These are phyloP conservation scores for Dendrobium catenatum DNA, from an alignment of 106 monocot species.

Conservation along the genomic window DNA sequence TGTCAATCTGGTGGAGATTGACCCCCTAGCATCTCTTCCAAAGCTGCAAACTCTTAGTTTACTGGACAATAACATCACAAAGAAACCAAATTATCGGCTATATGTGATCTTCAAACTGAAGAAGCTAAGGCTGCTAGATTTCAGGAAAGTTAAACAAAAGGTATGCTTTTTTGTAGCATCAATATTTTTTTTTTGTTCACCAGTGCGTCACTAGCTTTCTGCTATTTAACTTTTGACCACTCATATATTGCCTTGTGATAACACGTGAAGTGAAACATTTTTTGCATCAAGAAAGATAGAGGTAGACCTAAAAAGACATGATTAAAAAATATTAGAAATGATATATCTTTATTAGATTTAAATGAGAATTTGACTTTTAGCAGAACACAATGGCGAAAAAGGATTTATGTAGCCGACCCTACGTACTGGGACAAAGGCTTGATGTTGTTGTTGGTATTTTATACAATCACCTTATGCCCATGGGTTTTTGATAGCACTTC, in stretches of 20 bases:
- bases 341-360: too few species aligned
- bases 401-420: too few species aligned
- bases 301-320: too few species aligned
- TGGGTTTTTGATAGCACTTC: too few species aligned
- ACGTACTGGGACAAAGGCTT: too few species aligned
- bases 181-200: not conserved
- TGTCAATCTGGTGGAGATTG: conserved; percentile 89
- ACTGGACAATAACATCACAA: conserved; percentile 90
- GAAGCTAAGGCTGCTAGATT: conserved; percentile 76
- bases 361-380: too few species aligned
- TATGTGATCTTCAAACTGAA: conserved; percentile 95
- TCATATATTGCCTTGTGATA: not conserved
- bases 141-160: conserved; percentile 92
- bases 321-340: too few species aligned
- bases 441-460: too few species aligned
- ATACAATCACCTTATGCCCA: too few species aligned
- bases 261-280: not conserved
- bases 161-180: conserved; percentile 20
- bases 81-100: conserved; percentile 86
- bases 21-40: conserved; percentile 87
- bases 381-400: too few species aligned
- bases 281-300: too few species aligned
- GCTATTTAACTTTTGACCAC: not conserved
- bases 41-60: conserved; percentile 83
- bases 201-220: not conserved